Conservation (phyloP, 2,329 filamentous ascomycete genomes). For the Diplodia mutila region DNA sequence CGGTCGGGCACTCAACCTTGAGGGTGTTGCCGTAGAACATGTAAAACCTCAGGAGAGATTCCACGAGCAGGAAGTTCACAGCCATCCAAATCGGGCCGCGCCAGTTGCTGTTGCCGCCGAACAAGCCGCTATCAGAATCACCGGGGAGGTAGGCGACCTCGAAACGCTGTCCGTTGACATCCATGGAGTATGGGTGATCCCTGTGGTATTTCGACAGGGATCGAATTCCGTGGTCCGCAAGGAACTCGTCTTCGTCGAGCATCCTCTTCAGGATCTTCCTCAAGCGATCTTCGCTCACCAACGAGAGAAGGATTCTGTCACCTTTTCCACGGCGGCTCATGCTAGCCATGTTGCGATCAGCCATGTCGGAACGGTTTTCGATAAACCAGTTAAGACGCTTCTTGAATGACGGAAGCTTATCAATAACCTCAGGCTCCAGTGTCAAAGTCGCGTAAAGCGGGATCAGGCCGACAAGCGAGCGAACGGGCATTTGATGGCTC, state of each 20-base stretch:
- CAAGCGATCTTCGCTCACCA: slow-evolving; percentile 91
- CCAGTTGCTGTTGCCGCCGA: slow-evolving; percentile 98
- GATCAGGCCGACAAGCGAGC: slow-evolving; percentile 90
- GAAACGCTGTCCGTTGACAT: slow-evolving; percentile 90
- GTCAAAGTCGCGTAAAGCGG: slow-evolving; percentile 91
- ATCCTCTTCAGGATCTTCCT: slow-evolving; percentile 87
- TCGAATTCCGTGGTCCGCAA: slow-evolving; percentile 86
- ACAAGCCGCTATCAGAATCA: slow-evolving; percentile 94
- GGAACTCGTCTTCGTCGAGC: slow-evolving; percentile 92
- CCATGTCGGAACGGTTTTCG: slow-evolving; percentile 81
- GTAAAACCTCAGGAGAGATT: slow-evolving; percentile 92
- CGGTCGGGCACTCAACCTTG: slow-evolving; percentile 90
- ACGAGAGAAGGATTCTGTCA: slow-evolving; percentile 80
- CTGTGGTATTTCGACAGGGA: slow-evolving; percentile 92
- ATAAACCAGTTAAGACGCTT: slow-evolving; percentile 94
- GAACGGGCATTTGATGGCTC: slow-evolving; percentile 88
- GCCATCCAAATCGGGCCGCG: slow-evolving; percentile 92
- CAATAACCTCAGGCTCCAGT: slow-evolving; percentile 89
- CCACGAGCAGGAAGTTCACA: slow-evolving; percentile 92
- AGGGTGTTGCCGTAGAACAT: slow-evolving; percentile 91
- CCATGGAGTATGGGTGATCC: slow-evolving; percentile 89
- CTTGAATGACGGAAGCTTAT: slow-evolving; percentile 90
- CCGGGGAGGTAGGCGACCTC: slow-evolving; percentile 87
- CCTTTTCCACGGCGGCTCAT: slow-evolving; percentile 90
- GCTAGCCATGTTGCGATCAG: slow-evolving; percentile 91